Base-by-base conservation (phyloP, 1,284 basidiomycete genomes). In the Trametes hirsuta region DNA sequence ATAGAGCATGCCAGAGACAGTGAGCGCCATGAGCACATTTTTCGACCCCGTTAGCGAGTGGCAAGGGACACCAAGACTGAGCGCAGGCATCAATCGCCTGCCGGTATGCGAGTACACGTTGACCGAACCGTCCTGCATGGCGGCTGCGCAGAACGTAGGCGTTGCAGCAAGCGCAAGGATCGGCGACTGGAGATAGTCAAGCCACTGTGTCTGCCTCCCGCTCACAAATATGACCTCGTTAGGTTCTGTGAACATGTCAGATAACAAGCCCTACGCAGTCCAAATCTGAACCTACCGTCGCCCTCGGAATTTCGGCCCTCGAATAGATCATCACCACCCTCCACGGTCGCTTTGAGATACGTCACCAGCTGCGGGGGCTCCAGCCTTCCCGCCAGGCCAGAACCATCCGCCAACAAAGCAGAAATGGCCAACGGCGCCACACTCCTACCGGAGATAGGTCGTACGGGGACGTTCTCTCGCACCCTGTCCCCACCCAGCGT, bases 131-230 rank as follows among this genome's bases (percentile, higher is more conserved):
- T 97, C 93, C 63, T 88, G 82, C 75, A 85, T 81, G 0, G 86
- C 91, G 2, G 84, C 90, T 2, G 93, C 95, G 63, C 87, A 88
- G 71, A 94, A 94, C 2, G 71, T 70, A 2, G 74, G 71, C 0
- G 91, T 90, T 0, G 87, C 86, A 1, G 86, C 86, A 35, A 93
- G 72, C 0, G 81, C 78, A 4, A 96, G 72, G 5, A 86, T 85
- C 6, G 89, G 87, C 0, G 84, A 84, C 1, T 91, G 85, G 8
- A 95, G 70, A 74, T 92, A 98, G 74, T 98, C 95, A 53, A 95
- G 73, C 95, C 96, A 98, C 54, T 90, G 83, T 6, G 87, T 84
- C 70, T 88, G 79, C 75, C 88, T 85, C 36, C 84, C 82, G 66
- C 78, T 83, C 45, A 84, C 76, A 62, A 86, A 86, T 8, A 83